These are phyloP conservation scores for Cornus suecica DNA, from an alignment of 148 eudicot genomes.

Conservation along the genomic window DNA sequence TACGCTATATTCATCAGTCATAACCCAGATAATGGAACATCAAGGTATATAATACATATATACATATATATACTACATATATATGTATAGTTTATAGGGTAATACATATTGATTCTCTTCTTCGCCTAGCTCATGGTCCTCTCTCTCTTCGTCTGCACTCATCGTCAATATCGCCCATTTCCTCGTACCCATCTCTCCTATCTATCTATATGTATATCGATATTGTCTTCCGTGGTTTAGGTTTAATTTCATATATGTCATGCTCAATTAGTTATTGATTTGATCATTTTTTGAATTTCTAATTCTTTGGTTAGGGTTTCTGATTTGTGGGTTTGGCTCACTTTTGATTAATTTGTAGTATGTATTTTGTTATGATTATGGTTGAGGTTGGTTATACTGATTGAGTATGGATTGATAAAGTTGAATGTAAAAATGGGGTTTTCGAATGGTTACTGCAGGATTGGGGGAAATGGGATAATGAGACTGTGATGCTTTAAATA, in stretches of 20 bases:
- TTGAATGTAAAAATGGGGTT: no score
- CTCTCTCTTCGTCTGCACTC: slow-evolving; percentile 61
- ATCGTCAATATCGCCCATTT: slow-evolving; percentile 68
- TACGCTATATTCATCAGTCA: no score
- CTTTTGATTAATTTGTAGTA: background rate
- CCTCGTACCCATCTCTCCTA: slow-evolving; percentile 32
- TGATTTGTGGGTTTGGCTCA: background rate
- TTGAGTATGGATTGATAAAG: background rate
- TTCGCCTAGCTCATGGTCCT: slow-evolving; percentile 76
- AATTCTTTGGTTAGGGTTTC: background rate
- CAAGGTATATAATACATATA: no score
- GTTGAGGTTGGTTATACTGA: background rate
- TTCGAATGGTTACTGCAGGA: no score
- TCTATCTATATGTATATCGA: background rate
- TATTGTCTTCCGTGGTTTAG: no score
- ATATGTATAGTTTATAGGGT: no score
- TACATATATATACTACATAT: no score
- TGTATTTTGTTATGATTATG: background rate
- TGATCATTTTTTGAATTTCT: background rate
- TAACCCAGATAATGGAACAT: no score
- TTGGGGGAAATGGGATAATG: no score
- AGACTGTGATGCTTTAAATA: no score
- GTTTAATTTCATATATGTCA: no score
- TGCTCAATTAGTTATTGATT: slow-evolving; percentile 4
- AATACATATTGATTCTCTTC: slow-evolving; percentile 71